Evolutionary conservation across 1,139 yeast species (phyloP), one percentile per base, ranked within the genome.

Genomic region (Yamadazyma blattariae): DNA sequence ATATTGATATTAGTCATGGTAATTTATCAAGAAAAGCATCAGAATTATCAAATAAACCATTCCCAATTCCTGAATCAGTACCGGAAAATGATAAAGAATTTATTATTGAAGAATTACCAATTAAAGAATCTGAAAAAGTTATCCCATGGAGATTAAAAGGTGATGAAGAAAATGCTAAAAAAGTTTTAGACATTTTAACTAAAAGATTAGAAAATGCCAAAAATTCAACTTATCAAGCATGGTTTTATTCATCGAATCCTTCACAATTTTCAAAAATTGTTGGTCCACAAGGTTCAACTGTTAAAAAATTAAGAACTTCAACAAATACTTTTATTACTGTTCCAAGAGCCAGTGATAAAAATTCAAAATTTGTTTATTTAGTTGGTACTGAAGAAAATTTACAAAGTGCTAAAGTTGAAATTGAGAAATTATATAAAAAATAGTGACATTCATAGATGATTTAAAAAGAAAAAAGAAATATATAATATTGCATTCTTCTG

Each of bases 241-340:
- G 75, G 74, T 58, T 61, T 37, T 66, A 63, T 48, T 47, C 63
- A 19, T 47, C 51, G 27, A 54, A 62, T 40, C 61, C 72, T 16
- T 47, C 63, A 1, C 42, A 42, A n/a, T 67, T 69, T 46, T 74
- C 84, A 39, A 74, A 72, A 57, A 69, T 87, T 33, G 74, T 88
- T 48, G 96, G 96, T 6, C 80, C 88, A 16, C 82, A 77, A 48
- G 96, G 96, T 32, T 61, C 80, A 24, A 79, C 75, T 46, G 71
- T 87, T 50, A 79, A 74, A 51, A 66, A 66, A 44, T 74, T 87
- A 40, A 79, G 95, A 61, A 66, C 65, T 28, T 66, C 71, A 42
- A 64, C 83, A 15, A 78, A 74, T 28, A 70, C 84, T 34, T 71
- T 76, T 42, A 75, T 86, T 46, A 70, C 71, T 35, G 77, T 85